Base-by-base conservation (phyloP, 345 rosid genomes). In the Ceriops decandra region DNA sequence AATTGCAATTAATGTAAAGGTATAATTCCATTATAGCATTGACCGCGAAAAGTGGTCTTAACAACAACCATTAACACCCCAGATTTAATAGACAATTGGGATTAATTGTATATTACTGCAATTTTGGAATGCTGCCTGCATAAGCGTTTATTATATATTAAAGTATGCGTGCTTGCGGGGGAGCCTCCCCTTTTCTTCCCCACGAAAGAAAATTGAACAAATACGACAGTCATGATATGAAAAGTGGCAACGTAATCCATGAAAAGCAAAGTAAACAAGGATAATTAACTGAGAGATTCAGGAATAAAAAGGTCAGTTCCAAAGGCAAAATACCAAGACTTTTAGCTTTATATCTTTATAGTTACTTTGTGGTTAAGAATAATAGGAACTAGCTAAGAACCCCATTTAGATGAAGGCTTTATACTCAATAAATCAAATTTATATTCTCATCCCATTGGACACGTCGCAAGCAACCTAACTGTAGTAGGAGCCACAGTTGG, bases 391-490 rank as follows among this genome's bases (percentile, higher is more conserved):
- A 26, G n/a, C 66, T 13, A 42, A 3, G 49, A 42, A 42, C 49
- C 49, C 49, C 63, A 42, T 56, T 66, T 26, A 5, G 9, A 58
- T 46, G 16, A 31, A 64, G 27, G 11, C 26, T 54, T 54, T 54
- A 24, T 24, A 15, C 21, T 42, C 16, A 52, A 62, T 52, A 32
- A 63, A 69, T 70, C 62, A 33, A 69, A 54, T 59, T 69, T 75
- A 72, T 74, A 66, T 68, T 36, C 63, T 53, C 24, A 28, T 24
- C 52, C 47, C 53, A 61, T 69, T 31, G 54, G 79, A 74, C 80
- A 74, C 79, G 68, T 71, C 73, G 74, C 64, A 72, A 66, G 77
- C 70, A 46, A 81, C 87, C 77, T 66, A 64, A 62, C 79, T 71
- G 76, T 47, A 24, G 15, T 7, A 61, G 83, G 79, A 28, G 76